Percentiles rank a stretch among this genome's conserved stretches.
These are phyloP conservation scores for Mycena venus DNA, from an alignment of 768 basidiomycete species.

Conservation along the genomic window DNA sequence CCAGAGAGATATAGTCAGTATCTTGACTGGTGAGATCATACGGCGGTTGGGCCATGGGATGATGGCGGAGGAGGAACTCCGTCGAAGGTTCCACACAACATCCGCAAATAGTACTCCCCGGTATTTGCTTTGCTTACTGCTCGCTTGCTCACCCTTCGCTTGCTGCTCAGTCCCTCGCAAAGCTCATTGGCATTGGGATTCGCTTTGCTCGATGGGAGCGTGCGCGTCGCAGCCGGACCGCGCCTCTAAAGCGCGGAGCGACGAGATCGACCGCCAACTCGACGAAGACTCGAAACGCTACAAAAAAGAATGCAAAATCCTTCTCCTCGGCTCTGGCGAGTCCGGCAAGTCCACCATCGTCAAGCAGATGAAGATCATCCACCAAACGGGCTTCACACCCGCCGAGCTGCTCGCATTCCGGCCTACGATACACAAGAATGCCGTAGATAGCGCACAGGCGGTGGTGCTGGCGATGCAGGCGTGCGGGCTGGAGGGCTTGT, in stretches of 20 bases:
- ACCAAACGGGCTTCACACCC: slow-evolving; percentile 70
- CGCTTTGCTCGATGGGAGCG: slow-evolving; percentile 27
- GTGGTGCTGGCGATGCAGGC: neutral
- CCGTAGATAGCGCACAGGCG: slow-evolving; percentile 37
- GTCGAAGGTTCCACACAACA: too few species aligned
- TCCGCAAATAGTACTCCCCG: too few species aligned
- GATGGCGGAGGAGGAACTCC: too few species aligned
- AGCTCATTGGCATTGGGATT: too few species aligned
- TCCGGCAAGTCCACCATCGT: slow-evolving; percentile 79
- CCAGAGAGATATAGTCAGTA: too few species aligned
- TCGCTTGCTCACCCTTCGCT: too few species aligned
- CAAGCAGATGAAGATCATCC: slow-evolving; percentile 84
- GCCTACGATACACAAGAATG: slow-evolving; percentile 73
- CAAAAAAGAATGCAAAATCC: slow-evolving; percentile 74
- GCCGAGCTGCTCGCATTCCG: slow-evolving; percentile 75
- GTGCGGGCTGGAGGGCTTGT: neutral
- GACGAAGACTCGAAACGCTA: slow-evolving; percentile 66
- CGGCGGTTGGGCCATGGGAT: too few species aligned
- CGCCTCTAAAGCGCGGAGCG: slow-evolving; percentile 34
- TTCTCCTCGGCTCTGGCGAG: slow-evolving; percentile 72
- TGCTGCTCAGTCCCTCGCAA: too few species aligned
- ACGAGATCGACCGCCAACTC: slow-evolving; percentile 71
- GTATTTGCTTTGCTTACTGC: too few species aligned
- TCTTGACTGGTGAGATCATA: too few species aligned
- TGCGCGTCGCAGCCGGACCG: slow-evolving; percentile 28